Base-by-base conservation (phyloP, 2,329 filamentous ascomycete genomes). In the Seiridium unicorne region DNA sequence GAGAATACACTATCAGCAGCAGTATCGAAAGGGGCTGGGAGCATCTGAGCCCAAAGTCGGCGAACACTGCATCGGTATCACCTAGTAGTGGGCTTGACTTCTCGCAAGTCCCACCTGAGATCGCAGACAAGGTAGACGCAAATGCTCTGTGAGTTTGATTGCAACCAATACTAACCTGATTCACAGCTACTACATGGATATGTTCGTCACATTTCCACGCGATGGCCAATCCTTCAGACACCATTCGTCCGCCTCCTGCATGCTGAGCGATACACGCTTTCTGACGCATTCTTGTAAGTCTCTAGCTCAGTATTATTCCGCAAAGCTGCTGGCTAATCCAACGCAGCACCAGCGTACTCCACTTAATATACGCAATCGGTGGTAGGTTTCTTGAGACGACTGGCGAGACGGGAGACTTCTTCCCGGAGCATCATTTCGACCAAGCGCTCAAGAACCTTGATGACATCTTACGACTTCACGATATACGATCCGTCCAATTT, bases 311-410 rank as follows among this genome's bases (percentile, higher is more conserved):
- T 1, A 9, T 5, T n/a, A 35, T 5, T 3, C 8, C 44, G 35
- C 34, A 46, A 13, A 10, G 26, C 10, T 40, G 7, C 11, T 47
- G 5, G 10, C 40, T 61, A 7, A 55, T 32, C 4, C 4, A 51
- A 26, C 36, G 26, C 42, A 60, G 62, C 48, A 64, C 55, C 26
- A 64, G 62, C 11, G 51, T 65, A 11, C 51, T 72, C n/a, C 69
- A 73, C 51, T 61, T 72, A 2, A 64, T 73, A 7, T 72, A 73
- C 57, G 70, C 72, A 13, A 70, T 66, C 36, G 69, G 66, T 7
- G 69, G 68, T 5, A 66, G 70, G 9, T 72, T 72, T 59, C 61
- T 73, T 3, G 66, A 70, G 51, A 69, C 65, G 2, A 70, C 69
- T 5, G 69, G 71, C 48, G 68, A 71, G 55, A 68, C 66, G 2